Evolutionary conservation across 2,329 filamentous ascomycete species (phyloP).

Genomic region (Dactylellina parvicollis): DNA sequence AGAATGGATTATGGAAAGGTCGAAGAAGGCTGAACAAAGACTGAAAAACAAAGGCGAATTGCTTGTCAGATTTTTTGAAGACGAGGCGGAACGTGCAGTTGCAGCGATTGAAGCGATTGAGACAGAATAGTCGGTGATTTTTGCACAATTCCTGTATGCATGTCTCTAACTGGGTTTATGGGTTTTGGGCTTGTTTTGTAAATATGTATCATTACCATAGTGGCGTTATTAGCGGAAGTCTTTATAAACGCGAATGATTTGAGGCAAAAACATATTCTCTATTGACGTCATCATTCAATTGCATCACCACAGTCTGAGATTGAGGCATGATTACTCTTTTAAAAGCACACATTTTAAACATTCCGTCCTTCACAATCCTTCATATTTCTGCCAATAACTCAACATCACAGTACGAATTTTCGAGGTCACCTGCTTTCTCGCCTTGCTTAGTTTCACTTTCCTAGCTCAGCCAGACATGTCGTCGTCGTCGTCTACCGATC

Average conservation of each 20-base stretch:
- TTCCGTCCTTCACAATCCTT: too few species aligned
- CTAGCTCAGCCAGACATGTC: not conserved
- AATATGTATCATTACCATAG: not conserved
- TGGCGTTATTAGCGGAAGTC: too few species aligned
- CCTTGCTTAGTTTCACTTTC: too few species aligned
- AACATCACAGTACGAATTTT: too few species aligned
- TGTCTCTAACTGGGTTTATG: not conserved
- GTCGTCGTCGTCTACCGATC: slow-evolving; percentile 36
- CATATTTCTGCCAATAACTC: too few species aligned
- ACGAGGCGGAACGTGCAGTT: slow-evolving; percentile 81
- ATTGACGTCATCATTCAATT: slow-evolving; percentile 10
- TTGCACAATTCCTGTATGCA: not conserved
- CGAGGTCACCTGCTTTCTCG: too few species aligned
- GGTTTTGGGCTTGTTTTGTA: not conserved
- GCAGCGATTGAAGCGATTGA: slow-evolving; percentile 77
- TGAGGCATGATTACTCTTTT: too few species aligned
- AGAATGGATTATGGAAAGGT: slow-evolving; percentile 88
- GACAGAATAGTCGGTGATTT: slow-evolving; percentile 40
- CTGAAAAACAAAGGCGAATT: slow-evolving; percentile 83
- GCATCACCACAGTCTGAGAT: not conserved
- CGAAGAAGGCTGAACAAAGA: slow-evolving; percentile 79
- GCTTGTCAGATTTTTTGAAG: slow-evolving; percentile 84
- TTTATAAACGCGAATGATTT: too few species aligned
- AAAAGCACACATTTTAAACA: too few species aligned
- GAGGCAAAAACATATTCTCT: not conserved